Percentiles rank a stretch among this genome's conserved stretches.
These are phyloP conservation scores for Cladosporium colombiae DNA, from an alignment of 2,329 filamentous ascomycete species.

Conservation along the genomic window DNA sequence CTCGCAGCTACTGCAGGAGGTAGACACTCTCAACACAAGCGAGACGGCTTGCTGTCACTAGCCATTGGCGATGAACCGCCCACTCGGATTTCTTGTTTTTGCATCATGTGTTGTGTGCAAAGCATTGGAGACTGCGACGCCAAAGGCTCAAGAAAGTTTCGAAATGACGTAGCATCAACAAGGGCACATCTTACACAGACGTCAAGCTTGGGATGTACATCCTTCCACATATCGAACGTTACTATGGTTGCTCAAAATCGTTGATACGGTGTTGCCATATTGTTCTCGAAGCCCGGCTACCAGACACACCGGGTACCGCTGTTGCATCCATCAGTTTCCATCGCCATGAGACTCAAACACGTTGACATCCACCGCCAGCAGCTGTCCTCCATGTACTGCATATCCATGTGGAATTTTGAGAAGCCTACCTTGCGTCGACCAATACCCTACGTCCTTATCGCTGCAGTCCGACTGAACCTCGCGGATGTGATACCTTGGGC, in stretches of 20 bases:
- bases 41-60: not conserved
- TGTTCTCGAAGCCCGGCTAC: not conserved
- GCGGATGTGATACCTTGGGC: not conserved
- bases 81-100: not conserved
- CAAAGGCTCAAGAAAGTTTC: not conserved
- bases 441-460: not conserved
- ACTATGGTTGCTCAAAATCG: not conserved
- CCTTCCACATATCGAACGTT: no score
- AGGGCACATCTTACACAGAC: not conserved
- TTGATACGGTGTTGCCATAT: not conserved
- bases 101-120: not conserved
- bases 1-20: constrained; percentile 5
- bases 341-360: not conserved
- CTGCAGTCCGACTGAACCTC: not conserved
- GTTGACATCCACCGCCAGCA: not conserved
- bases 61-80: not conserved
- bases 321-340: not conserved
- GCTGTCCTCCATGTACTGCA: not conserved
- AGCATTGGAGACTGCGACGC: not conserved
- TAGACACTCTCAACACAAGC: not conserved
- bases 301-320: not conserved
- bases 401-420: not conserved
- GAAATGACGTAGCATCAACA: not conserved
- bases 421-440: not conserved
- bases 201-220: not conserved